Percentiles rank a stretch among this genome's conserved stretches.
Evolutionary conservation across 2,329 filamentous ascomycete genomes (phyloP).

Genomic region (Cryphonectria radicalis): DNA sequence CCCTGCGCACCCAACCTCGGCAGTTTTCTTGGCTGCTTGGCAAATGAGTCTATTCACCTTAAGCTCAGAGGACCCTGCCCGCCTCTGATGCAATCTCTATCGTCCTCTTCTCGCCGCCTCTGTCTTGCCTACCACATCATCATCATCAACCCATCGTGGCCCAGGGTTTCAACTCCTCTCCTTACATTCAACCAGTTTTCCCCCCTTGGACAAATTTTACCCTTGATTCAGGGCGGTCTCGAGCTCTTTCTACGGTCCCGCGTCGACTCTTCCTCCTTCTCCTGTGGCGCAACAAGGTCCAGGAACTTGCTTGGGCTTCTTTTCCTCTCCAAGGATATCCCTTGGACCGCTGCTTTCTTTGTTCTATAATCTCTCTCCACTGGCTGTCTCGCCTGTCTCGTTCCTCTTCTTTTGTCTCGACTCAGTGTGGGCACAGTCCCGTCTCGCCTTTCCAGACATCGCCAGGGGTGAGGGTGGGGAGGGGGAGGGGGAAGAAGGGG

Average conservation of each 20-base stretch:
- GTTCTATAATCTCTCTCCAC: neutral
- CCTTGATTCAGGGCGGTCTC: neutral
- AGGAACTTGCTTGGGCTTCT: neutral
- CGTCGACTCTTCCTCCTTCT: neutral
- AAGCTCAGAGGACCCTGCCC: conserved; percentile 17
- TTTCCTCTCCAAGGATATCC: neutral
- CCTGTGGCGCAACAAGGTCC: neutral
- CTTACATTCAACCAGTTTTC: no score
- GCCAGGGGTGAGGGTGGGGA: no score
- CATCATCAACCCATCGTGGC: neutral
- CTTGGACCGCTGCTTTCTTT: neutral
- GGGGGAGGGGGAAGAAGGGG: neutral
- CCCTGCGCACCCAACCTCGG: neutral
- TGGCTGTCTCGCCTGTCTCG: neutral
- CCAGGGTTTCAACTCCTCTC: neutral
- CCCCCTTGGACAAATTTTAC: neutral
- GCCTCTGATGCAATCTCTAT: neutral
- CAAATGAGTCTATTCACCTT: conserved; percentile 22
- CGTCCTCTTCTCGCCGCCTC: neutral
- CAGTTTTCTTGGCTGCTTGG: conserved; percentile 8
- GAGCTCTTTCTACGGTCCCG: neutral
- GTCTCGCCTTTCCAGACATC: neutral
- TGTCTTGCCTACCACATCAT: neutral
- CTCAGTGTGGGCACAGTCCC: neutral
- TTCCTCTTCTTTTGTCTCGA: neutral